Conservation (phyloP, 2,329 filamentous ascomycete species). For the Trichoderma sp. region DNA sequence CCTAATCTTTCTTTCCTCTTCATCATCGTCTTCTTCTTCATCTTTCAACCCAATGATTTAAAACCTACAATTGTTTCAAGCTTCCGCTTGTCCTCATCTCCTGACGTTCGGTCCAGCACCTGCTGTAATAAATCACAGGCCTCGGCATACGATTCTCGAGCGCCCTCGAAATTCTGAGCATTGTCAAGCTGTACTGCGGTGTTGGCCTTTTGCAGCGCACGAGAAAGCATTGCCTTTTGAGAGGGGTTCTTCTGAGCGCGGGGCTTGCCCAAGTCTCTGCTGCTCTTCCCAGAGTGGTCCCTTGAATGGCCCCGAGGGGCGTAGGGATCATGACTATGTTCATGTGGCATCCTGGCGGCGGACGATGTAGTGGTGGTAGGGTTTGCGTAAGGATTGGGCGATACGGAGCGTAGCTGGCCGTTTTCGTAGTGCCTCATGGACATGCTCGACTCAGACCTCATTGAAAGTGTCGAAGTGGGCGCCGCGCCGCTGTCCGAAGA, state of each 20-base stretch:
- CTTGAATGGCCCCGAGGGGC: slow-evolving; percentile 37
- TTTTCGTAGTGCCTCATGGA: slow-evolving; percentile 19
- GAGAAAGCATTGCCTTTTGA: slow-evolving; percentile 96
- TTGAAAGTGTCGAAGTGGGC: not conserved
- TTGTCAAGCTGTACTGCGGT: slow-evolving; percentile 95
- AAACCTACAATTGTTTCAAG: slow-evolving; percentile 85
- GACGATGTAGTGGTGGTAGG: slow-evolving; percentile 22
- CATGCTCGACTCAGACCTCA: slow-evolving; percentile 22
- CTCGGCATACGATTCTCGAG: slow-evolving; percentile 86
- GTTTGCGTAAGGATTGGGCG: slow-evolving; percentile 21
- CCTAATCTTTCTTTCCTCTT: not conserved
- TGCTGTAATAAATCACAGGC: slow-evolving; percentile 86
- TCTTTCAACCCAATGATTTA: not conserved
- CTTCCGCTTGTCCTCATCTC: slow-evolving; percentile 85
- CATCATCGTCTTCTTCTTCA: not conserved
- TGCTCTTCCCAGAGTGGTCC: slow-evolving; percentile 39
- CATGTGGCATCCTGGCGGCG: slow-evolving; percentile 35
- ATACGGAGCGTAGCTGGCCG: slow-evolving; percentile 26
- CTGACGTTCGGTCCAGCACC: slow-evolving; percentile 81
- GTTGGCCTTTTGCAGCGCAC: slow-evolving; percentile 91
- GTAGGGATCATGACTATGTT: slow-evolving; percentile 36
- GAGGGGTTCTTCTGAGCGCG: slow-evolving; percentile 56
- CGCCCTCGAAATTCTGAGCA: slow-evolving; percentile 90
- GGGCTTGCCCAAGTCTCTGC: slow-evolving; percentile 35
- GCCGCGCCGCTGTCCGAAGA: slow-evolving; percentile 2